phyloP scores from a whole-genome alignment of 306 rosid species.

The Cucumis sativus region Cucumber_9930_V3 NC_026655.2:682501-683000 shows the following conservation, averaged over 20 bases:
- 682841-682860: slow-evolving; percentile 32
- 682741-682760: slow-evolving; percentile 37
- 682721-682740: slow-evolving; percentile 41
- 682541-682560: slow-evolving; percentile 36
- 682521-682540: slow-evolving; percentile 44
- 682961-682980: slow-evolving; percentile 37
- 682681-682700: slow-evolving; percentile 72
- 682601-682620: slow-evolving; percentile 37
- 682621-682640: slow-evolving; percentile 60
- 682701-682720: slow-evolving; percentile 70
- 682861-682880: slow-evolving; percentile 72
- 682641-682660: slow-evolving; percentile 57
- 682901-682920: slow-evolving; percentile 67
- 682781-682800: slow-evolving; percentile 56
- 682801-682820: slow-evolving; percentile 60
- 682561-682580: slow-evolving; percentile 58
- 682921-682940: slow-evolving; percentile 54
- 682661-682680: slow-evolving; percentile 55
- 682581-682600: slow-evolving; percentile 61
- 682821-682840: slow-evolving; percentile 46
- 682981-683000: slow-evolving; percentile 78
- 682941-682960: slow-evolving; percentile 52
- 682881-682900: slow-evolving; percentile 79
- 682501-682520: slow-evolving; percentile 43
- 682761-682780: slow-evolving; percentile 65